Percentiles rank a stretch among this genome's conserved stretches.
Evolutionary conservation across 768 basidiomycete species (phyloP).

Genomic region (Boletus fagicola): DNA sequence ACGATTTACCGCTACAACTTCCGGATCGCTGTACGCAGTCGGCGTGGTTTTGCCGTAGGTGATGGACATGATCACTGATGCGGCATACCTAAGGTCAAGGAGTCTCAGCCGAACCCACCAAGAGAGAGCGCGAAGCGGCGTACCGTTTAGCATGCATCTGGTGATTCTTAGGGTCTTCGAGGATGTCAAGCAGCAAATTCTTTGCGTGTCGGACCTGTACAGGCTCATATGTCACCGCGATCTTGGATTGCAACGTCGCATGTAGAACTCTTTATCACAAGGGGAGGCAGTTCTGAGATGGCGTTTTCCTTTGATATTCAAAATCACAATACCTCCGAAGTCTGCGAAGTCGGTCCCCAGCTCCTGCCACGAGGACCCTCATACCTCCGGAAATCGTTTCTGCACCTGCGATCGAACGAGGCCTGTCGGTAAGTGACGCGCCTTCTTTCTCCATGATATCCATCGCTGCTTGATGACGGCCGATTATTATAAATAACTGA

Average conservation of each 20-base stretch:
- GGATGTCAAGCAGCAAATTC: constrained; percentile 35
- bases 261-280: constrained; percentile 31
- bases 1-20: constrained; percentile 28
- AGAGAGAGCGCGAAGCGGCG: background rate
- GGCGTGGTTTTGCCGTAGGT: constrained; percentile 42
- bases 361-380: constrained; percentile 28
- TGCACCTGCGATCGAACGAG: constrained; percentile 34
- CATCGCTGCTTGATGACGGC: constrained; percentile 32
- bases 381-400: constrained; percentile 36
- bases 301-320: background rate
- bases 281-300: background rate
- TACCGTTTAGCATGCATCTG: constrained; percentile 36
- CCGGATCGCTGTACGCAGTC: constrained; percentile 37
- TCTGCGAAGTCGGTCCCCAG: constrained; percentile 32
- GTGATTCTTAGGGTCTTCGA: constrained; percentile 33
- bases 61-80: constrained; percentile 38
- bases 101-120: background rate
- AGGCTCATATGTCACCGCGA: constrained; percentile 32
- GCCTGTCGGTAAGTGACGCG: constrained; percentile 34
- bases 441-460: constrained; percentile 44
- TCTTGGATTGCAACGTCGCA: constrained; percentile 33
- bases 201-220: constrained; percentile 35
- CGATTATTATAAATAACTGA: constrained; percentile 20
- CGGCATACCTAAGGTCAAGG: constrained; percentile 33
- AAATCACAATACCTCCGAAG: constrained; percentile 22